These are phyloP conservation scores for Fibroporia radiculosa DNA, from an alignment of 768 basidiomycete genomes.

Conservation along the genomic window DNA sequence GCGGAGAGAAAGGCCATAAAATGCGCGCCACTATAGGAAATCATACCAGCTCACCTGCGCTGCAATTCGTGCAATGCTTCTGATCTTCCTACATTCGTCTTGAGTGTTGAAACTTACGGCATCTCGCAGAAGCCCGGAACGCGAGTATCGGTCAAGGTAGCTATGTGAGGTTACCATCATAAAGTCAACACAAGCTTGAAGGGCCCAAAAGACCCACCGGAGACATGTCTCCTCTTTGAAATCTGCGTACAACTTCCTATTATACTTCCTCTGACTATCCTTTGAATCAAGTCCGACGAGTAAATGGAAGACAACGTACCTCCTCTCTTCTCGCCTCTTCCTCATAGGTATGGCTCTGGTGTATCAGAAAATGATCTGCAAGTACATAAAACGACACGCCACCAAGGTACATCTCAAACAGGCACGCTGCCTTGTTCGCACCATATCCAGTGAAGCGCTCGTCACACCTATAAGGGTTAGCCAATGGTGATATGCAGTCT, in stretches of 20 bases:
- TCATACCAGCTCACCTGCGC: slow-evolving; percentile 32
- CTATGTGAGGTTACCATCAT: slow-evolving; percentile 25
- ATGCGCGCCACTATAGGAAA: too few relatives aligned
- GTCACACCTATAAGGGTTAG: slow-evolving; percentile 57
- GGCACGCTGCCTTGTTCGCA: slow-evolving; percentile 87
- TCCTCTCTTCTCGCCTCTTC: slow-evolving; percentile 66
- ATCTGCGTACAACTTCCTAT: slow-evolving; percentile 69
- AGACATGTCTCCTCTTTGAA: slow-evolving; percentile 74
- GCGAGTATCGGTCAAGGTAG: slow-evolving; percentile 55
- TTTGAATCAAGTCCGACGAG: neutral
- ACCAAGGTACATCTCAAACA: slow-evolving; percentile 86
- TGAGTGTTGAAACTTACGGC: slow-evolving; percentile 45
- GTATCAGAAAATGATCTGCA: slow-evolving; percentile 81
- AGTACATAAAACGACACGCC: slow-evolving; percentile 81
- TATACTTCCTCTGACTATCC: slow-evolving; percentile 51
- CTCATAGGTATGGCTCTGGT: slow-evolving; percentile 80
- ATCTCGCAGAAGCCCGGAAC: slow-evolving; percentile 41
- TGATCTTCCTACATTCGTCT: slow-evolving; percentile 60
- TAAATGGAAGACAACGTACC: slow-evolving; percentile 29
- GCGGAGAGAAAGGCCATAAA: too few relatives aligned
- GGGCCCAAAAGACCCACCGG: slow-evolving; percentile 31
- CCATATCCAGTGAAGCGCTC: slow-evolving; percentile 89
- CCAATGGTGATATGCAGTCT: slow-evolving; percentile 1
- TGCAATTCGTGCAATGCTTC: slow-evolving; percentile 36
- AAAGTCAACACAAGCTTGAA: neutral